Base-by-base conservation (phyloP, 768 basidiomycete genomes). In the Bullera alba region DNA sequence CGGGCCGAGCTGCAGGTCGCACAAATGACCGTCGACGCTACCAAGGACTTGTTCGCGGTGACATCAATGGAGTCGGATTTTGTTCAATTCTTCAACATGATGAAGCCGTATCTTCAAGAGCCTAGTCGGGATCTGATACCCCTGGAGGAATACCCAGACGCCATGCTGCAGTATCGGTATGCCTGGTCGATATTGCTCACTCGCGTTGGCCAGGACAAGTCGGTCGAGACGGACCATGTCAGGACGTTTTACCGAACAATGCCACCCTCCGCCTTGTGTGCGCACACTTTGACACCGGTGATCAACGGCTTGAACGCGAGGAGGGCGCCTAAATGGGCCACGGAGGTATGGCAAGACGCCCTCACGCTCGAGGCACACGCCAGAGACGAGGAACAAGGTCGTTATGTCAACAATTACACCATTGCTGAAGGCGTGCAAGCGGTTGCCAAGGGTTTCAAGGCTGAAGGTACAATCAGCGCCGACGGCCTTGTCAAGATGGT, bases 401-500 rank as follows among this genome's bases (percentile, higher is more conserved):
- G 10, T n/a, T 10, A 10, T 7, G 8, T 7, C 7, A 21, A 21
- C 10, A 10, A 21, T 8, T 39, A 39, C 37, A 7, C 22, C 37
- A 21, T 14, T 21, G 37, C 12, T 21, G 19, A 8, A 4, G 35
- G 56, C 1, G 44, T 66, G 21, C 53, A 41, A 5, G 58, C 56
- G 1, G 56, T 47, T 8, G 54, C 58, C 4, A 53, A 57, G 25
- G 51, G 49, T 15, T 54, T 48, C 34, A 36, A 43, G n/a, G n/a
- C n/a, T n/a, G n/a, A n/a, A n/a, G n/a, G n/a, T n/a, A n/a, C n/a
- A n/a, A n/a, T n/a, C 7, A 16, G 36, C 7, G 45, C 51, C 0
- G 27, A 30, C 8, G 42, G 51, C 19, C 43, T 61, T 2, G 46
- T 55, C 17, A 49, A 53, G 4, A 51, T 61, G 10, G 38, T 66